Evolutionary conservation across 495 filamentous ascomycete genomes (phyloP).

Genomic region (Talaromyces wortmannii): DNA sequence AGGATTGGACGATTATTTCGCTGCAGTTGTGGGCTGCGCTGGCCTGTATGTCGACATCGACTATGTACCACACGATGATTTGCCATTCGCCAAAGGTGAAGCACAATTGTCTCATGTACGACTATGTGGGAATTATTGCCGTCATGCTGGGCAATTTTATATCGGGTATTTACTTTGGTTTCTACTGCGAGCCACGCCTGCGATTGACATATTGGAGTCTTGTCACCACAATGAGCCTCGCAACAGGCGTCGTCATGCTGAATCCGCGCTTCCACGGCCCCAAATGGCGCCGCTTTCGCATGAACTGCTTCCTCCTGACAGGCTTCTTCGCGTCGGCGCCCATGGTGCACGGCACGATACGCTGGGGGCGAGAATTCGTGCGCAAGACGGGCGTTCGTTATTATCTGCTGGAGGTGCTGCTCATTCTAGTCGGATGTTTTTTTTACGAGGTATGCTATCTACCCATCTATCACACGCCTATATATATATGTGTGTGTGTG

Average conservation of each 20-base stretch:
- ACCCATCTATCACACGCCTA: neutral
- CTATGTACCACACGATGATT: constrained; percentile 13
- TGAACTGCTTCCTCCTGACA: constrained; percentile 37
- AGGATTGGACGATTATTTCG: constrained; percentile 8
- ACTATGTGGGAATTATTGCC: constrained; percentile 14
- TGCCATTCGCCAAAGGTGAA: constrained; percentile 10
- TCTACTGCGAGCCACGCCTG: constrained; percentile 15
- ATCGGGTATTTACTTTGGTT: constrained; percentile 15
- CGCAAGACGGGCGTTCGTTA: constrained; percentile 36
- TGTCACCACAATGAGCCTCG: constrained; percentile 2
- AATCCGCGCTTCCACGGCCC: constrained; percentile 9
- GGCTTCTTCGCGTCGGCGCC: constrained; percentile 41
- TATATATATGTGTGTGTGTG: no score
- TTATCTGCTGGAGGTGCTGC: constrained; percentile 27
- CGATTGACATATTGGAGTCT: constrained; percentile 14
- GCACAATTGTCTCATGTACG: constrained; percentile 7
- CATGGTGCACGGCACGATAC: constrained; percentile 33
- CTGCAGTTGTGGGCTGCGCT: constrained; percentile 8
- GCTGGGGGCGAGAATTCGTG: constrained; percentile 33
- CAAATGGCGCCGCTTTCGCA: constrained; percentile 17
- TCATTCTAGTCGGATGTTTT: constrained; percentile 26
- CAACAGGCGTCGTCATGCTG: constrained; percentile 17
- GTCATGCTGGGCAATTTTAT: constrained; percentile 15
- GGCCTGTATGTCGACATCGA: constrained; percentile 8
- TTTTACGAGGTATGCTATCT: constrained; percentile 8